phyloP scores from a whole-genome alignment of 768 basidiomycete species.

The Lentinula guzmanii region DNA sequence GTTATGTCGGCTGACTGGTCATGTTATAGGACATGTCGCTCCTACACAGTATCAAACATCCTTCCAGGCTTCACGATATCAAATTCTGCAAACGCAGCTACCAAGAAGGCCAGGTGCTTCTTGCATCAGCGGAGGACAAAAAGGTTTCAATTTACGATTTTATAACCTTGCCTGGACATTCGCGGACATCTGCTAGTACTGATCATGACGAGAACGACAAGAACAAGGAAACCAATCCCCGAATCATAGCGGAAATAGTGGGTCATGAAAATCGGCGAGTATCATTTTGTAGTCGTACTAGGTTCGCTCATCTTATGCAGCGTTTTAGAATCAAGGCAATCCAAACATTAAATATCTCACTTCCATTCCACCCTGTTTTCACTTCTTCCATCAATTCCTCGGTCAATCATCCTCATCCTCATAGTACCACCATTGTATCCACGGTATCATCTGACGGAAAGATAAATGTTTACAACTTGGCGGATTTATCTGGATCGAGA shows the following conservation, averaged over 20 bases:
- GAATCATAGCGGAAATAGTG: slow-evolving; percentile 60
- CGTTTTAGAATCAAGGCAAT: slow-evolving; percentile 71
- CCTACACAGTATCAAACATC: slow-evolving; percentile 66
- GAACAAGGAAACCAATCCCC: slow-evolving; percentile 26
- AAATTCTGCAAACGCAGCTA: slow-evolving; percentile 57
- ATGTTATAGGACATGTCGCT: slow-evolving; percentile 66
- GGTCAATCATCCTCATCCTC: slow-evolving; percentile 8
- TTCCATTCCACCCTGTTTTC: slow-evolving; percentile 32
- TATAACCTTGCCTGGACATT: slow-evolving; percentile 41
- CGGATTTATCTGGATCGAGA: slow-evolving; percentile 30
- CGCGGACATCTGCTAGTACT: slow-evolving; percentile 16
- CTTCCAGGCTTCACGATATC: slow-evolving; percentile 81
- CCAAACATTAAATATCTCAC: slow-evolving; percentile 56
- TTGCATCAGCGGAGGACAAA: slow-evolving; percentile 88
- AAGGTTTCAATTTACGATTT: slow-evolving; percentile 71
- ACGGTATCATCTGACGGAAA: slow-evolving; percentile 90
- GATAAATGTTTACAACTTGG: slow-evolving; percentile 71
- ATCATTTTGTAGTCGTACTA: background rate
- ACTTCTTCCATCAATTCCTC: slow-evolving; percentile 9
- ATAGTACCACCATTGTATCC: slow-evolving; percentile 55
- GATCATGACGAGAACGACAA: background rate
- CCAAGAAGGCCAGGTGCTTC: slow-evolving; percentile 54
- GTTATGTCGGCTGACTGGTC: background rate
- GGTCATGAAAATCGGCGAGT: slow-evolving; percentile 87
- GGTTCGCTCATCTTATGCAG: slow-evolving; percentile 4